Evolutionary conservation across 2,329 filamentous ascomycete genomes (phyloP).

Genomic region (Thyridium curvatum): DNA sequence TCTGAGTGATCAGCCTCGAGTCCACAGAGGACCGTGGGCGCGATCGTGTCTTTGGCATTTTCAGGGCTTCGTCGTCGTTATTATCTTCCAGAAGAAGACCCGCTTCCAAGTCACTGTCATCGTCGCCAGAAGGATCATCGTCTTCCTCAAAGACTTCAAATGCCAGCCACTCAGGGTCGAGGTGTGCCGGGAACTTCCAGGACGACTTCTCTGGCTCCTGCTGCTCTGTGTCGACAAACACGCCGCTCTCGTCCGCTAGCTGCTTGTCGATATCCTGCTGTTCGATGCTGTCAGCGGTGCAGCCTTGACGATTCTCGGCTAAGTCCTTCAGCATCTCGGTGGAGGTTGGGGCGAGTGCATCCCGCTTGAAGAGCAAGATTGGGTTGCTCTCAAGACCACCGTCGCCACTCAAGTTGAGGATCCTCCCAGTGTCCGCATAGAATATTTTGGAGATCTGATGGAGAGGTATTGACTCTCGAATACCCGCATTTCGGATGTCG

Average conservation of each 20-base stretch:
- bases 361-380: slow-evolving; percentile 67
- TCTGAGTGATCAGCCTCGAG: slow-evolving; percentile 29
- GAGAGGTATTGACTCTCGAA: slow-evolving; percentile 47
- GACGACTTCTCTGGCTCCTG: slow-evolving; percentile 13
- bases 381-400: slow-evolving; percentile 64
- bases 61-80: slow-evolving; percentile 8
- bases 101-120: slow-evolving; percentile 11
- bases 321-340: slow-evolving; percentile 13
- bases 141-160: slow-evolving; percentile 76
- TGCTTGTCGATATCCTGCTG: slow-evolving; percentile 36
- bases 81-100: no score
- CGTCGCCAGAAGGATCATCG: slow-evolving; percentile 33
- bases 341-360: slow-evolving; percentile 48
- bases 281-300: neutral
- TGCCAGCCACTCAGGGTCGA: slow-evolving; percentile 88
- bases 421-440: slow-evolving; percentile 84
- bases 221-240: slow-evolving; percentile 1
- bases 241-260: slow-evolving; percentile 28
- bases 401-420: slow-evolving; percentile 66
- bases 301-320: no score
- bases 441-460: slow-evolving; percentile 77
- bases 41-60: slow-evolving; percentile 2
- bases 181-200: slow-evolving; percentile 62
- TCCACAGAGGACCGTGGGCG: slow-evolving; percentile 24
- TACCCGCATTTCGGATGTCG: slow-evolving; percentile 34